Evolutionary conservation across 2,329 filamentous ascomycete species (phyloP), one percentile per base, ranked within the genome.

Genomic region (Colletotrichum eleusines): DNA sequence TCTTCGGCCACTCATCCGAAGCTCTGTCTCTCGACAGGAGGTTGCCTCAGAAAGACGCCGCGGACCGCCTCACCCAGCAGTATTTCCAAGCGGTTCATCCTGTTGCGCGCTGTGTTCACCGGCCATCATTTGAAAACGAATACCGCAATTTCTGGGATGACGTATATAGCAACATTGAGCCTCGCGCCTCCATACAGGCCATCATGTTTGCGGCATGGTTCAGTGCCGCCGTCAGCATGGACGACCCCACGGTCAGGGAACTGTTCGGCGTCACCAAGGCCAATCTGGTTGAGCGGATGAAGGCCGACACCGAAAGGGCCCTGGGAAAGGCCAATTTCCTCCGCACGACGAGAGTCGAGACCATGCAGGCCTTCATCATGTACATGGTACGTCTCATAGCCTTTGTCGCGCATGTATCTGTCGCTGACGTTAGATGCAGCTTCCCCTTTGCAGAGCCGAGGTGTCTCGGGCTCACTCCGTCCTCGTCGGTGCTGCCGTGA

Each of bases 321-420:
- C 81, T 95, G 42, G 86, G 87, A 48, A 89, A 89, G 76, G 91
- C 92, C 5, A 91, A 92, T 76, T 92, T 94, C 69, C 79, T 94
- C 44, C 84, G 90, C 44, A 93, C 91, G 0, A 92, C 88, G 6
- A 74, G 89, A 74, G 81, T 93, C n/a, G 91, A 94, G 78, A 92
- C 90, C 0, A 83, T 95, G 75, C 92, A 94, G 77, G 91, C 91
- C 1, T 91, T 94, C 75, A 88, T 94, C 44, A 91, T 94, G 84
- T 94, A 94, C 74, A 83, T 94, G 80, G 90, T 92, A 79, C 80
- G 87, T 82, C 23, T 9, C 20, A n/a, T 38, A 18, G 38, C 20
- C 31, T 14, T 18, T 20, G 46, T 31, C 62, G 11, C 44, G 46
- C 26, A 55, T 12, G 20, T 16, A 9, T 35, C 31, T 44, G 48